phyloP scores from a whole-genome alignment of 768 basidiomycete genomes.

The Suillus americanus region DNA sequence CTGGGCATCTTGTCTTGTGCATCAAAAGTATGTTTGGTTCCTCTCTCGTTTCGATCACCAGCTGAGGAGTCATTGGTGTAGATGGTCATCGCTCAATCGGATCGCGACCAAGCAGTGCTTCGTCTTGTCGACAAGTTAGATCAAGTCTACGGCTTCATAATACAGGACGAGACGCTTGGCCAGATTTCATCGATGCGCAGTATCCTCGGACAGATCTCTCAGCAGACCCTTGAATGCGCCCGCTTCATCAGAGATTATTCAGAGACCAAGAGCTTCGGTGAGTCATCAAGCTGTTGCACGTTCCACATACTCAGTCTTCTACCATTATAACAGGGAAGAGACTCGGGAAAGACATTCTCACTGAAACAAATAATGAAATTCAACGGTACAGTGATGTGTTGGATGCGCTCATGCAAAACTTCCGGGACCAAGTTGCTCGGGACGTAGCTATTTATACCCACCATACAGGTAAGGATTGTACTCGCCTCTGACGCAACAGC shows the following conservation, averaged over 20 bases:
- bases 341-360: background rate
- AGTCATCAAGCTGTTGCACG: background rate
- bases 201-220: slow-evolving; percentile 1
- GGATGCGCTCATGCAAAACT: slow-evolving; percentile 3
- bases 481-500: background rate
- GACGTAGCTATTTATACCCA: background rate
- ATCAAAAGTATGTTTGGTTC: background rate
- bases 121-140: slow-evolving; percentile 5
- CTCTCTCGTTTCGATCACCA: too few relatives aligned
- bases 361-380: background rate
- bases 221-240: slow-evolving; percentile 8
- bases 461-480: background rate
- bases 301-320: background rate
- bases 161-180: background rate
- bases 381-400: background rate
- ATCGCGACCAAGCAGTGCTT: background rate
- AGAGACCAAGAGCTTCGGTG: slow-evolving; percentile 7
- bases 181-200: background rate
- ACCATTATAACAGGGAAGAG: background rate
- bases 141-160: slow-evolving; percentile 8
- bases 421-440: background rate
- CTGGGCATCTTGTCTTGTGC: background rate
- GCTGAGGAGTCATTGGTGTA: background rate
- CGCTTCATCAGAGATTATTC: slow-evolving; percentile 10
- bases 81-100: background rate